A percentile compares a stretch with the other conserved stretches of the same genome.
phyloP scores from a whole-genome alignment of 768 basidiomycete species.

The Podaxis pistillaris region DNA sequence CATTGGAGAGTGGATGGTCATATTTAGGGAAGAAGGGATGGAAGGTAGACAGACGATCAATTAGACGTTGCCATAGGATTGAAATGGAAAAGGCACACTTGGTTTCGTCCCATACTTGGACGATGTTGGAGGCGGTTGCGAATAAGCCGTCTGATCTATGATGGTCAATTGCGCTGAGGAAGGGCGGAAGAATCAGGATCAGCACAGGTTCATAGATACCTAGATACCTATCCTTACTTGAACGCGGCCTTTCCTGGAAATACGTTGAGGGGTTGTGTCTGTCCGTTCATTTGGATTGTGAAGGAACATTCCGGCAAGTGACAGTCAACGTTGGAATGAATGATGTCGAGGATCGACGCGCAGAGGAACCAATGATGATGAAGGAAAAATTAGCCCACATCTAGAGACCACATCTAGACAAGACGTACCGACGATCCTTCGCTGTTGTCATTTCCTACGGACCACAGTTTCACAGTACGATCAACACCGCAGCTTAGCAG shows the following conservation, averaged over 20 bases:
- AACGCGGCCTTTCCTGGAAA: conserved; percentile 88
- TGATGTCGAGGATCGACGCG: conserved; percentile 18
- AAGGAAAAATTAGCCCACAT: neutral
- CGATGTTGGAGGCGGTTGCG: conserved; percentile 88
- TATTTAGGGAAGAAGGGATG: neutral
- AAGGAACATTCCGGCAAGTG: neutral
- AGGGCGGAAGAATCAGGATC: conserved; percentile 11
- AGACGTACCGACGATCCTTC: conserved; percentile 20
- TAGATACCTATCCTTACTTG: conserved; percentile 55
- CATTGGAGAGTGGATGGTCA: neutral
- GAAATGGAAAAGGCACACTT: conserved; percentile 51
- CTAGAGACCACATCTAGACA: conserved; percentile 27
- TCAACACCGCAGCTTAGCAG: conserved; percentile 83
- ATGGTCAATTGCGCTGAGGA: conserved; percentile 84
- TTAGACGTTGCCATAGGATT: neutral
- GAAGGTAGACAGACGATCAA: neutral
- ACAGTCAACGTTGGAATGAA: conserved; percentile 4
- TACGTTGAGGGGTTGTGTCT: conserved; percentile 60
- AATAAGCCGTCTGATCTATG: conserved; percentile 88
- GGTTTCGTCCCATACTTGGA: conserved; percentile 98
- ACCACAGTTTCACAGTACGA: conserved; percentile 82
- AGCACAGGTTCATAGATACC: conserved; percentile 1
- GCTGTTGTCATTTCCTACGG: conserved; percentile 31
- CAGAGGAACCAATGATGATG: neutral
- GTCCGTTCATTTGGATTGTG: neutral